phyloP scores from a whole-genome alignment of 2,329 filamentous ascomycete genomes.

The Xylaria sp. region DNA sequence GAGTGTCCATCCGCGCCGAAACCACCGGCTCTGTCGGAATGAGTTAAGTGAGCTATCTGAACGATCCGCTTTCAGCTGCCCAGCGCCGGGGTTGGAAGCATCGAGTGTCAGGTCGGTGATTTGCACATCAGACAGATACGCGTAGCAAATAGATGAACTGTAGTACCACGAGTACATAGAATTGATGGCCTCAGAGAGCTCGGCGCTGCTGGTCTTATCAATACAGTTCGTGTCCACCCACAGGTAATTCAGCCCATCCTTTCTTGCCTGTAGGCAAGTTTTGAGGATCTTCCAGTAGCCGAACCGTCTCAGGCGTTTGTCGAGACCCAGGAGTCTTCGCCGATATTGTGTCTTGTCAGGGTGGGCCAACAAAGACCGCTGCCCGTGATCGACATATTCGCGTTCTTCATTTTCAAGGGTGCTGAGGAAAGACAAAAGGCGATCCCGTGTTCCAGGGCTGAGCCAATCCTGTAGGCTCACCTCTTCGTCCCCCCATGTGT shows the following conservation, averaged over 20 bases:
- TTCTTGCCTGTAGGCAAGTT: conserved; percentile 19
- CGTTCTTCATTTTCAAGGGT: conserved; percentile 3
- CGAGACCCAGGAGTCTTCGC: not conserved
- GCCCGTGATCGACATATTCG: not conserved
- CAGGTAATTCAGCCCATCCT: conserved; percentile 24
- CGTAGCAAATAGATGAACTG: conserved; percentile 25
- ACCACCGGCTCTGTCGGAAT: conserved; percentile 22
- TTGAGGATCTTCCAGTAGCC: conserved; percentile 32
- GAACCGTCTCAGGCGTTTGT: not conserved
- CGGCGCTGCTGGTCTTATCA: conserved; percentile 28
- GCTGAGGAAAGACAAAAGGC: conserved; percentile 11
- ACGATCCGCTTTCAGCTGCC: not conserved
- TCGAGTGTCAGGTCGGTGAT: not conserved
- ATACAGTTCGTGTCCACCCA: conserved; percentile 32
- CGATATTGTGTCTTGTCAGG: not conserved
- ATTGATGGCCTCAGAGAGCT: conserved; percentile 27
- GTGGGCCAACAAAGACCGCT: not conserved
- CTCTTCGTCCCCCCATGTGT: conserved; percentile 24
- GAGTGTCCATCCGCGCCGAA: conserved; percentile 19
- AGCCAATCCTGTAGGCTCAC: conserved; percentile 27
- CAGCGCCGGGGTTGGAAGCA: not conserved
- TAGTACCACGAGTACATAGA: conserved; percentile 29
- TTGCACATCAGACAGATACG: conserved; percentile 22
- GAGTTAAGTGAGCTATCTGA: conserved; percentile 8
- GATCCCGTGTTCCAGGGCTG: not conserved